Evolutionary conservation across 176 grass and related monocot species (phyloP).

Genomic region (Rhynchospora breviuscula): DNA sequence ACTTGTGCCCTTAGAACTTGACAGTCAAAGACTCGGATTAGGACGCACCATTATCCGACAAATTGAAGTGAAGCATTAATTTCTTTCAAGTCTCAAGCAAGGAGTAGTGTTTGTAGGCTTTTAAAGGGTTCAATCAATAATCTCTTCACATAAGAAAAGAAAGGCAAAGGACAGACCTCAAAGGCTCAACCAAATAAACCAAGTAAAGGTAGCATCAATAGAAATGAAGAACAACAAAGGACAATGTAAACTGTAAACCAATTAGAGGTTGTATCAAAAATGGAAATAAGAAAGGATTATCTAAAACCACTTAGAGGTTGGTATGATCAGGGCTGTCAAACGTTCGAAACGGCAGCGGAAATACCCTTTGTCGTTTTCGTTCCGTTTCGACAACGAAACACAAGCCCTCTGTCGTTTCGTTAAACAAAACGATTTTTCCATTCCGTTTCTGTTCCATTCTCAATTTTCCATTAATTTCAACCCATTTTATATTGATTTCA

Average conservation of each 20-base stretch:
- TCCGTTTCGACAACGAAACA: too few relatives aligned
- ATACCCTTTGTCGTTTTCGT: too few relatives aligned
- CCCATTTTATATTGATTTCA: too few relatives aligned
- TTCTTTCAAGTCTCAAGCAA: constrained; percentile 5
- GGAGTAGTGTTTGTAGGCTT: neutral
- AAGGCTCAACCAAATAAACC: neutral
- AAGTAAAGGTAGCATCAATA: neutral
- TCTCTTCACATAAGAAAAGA: neutral
- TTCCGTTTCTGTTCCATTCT: too few relatives aligned
- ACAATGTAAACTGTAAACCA: neutral
- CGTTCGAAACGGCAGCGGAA: too few relatives aligned
- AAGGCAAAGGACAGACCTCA: neutral
- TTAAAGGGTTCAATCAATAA: constrained; percentile 11
- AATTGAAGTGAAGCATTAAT: constrained; percentile 20
- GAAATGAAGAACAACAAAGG: neutral
- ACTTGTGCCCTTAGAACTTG: constrained; percentile 9
- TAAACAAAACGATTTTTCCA: too few relatives aligned
- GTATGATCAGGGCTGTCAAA: too few relatives aligned
- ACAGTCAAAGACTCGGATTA: neutral
- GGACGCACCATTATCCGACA: constrained; percentile 5
- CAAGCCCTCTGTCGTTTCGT: too few relatives aligned
- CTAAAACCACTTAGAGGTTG: neutral
- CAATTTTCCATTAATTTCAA: too few relatives aligned
- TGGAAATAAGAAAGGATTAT: neutral
- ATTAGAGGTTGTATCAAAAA: neutral